Conservation (phyloP, 2,329 filamentous ascomycete genomes). For the Phyllosticta citriasiana region DNA sequence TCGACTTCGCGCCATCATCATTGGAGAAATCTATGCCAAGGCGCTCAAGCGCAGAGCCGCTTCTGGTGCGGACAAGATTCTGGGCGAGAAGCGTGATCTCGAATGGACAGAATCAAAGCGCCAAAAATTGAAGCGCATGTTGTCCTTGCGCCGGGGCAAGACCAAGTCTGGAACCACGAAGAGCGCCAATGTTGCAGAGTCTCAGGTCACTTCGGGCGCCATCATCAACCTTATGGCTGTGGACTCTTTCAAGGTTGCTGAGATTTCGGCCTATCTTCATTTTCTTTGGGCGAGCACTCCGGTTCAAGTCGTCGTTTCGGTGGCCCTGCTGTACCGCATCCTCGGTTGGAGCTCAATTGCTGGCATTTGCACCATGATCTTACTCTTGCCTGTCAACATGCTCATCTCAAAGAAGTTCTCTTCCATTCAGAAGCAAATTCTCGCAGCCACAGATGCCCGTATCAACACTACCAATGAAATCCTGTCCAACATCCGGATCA, state of each 20-base stretch:
- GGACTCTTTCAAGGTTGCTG: slow-evolving; percentile 96
- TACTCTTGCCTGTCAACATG: slow-evolving; percentile 85
- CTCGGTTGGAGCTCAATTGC: slow-evolving; percentile 90
- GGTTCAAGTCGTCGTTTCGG: slow-evolving; percentile 72
- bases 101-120: slow-evolving; percentile 32
- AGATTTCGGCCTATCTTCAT: slow-evolving; percentile 89
- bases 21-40: slow-evolving; percentile 96
- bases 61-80: slow-evolving; percentile 59
- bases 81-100: slow-evolving; percentile 49
- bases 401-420: slow-evolving; percentile 78
- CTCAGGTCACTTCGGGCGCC: slow-evolving; percentile 87
- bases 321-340: slow-evolving; percentile 76
- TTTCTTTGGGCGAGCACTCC: slow-evolving; percentile 91
- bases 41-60: slow-evolving; percentile 84
- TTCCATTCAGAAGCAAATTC: slow-evolving; percentile 78
- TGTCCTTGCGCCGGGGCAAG: slow-evolving; percentile 51
- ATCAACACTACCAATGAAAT: slow-evolving; percentile 97
- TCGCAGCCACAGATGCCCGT: slow-evolving; percentile 86
- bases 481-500: slow-evolving; percentile 93
- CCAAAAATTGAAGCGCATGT: slow-evolving; percentile 36
- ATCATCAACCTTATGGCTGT: slow-evolving; percentile 99
- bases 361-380: slow-evolving; percentile 79
- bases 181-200: slow-evolving; percentile 38
- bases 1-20: slow-evolving; percentile 82
- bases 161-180: slow-evolving; percentile 36